These are phyloP conservation scores for Phytophthora ramorum DNA, from an alignment of 352 stramenopile species.

Conservation along the genomic window DNA sequence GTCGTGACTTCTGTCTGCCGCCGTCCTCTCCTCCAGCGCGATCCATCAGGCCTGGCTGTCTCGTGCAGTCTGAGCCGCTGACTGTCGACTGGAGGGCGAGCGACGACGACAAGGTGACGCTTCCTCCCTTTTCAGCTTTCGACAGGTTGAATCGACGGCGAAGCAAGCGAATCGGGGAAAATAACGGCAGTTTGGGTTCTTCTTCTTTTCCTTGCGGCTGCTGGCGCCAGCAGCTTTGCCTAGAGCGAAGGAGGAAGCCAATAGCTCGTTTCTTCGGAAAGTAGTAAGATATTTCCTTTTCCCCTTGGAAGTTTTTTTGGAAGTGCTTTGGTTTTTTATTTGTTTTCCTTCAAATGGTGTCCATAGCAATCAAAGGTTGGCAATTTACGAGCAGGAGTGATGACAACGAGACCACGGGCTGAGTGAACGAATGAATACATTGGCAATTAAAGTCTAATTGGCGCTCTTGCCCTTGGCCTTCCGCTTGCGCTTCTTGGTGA, in stretches of 20 bases:
- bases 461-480: constrained; percentile 44
- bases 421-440: constrained; percentile 52
- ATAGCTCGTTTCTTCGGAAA: constrained; percentile 50
- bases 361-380: too few relatives aligned
- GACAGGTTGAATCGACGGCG: constrained; percentile 35
- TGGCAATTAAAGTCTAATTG: constrained; percentile 43
- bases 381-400: neutral
- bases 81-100: constrained; percentile 6
- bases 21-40: neutral
- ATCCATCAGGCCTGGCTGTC: neutral
- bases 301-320: constrained; percentile 10
- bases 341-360: too few relatives aligned
- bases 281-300: constrained; percentile 63
- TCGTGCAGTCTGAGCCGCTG: neutral
- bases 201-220: constrained; percentile 41
- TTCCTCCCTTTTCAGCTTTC: constrained; percentile 30
- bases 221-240: constrained; percentile 36
- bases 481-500: constrained; percentile 46
- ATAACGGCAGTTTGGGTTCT: constrained; percentile 30
- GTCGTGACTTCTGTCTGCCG: constrained; percentile 16
- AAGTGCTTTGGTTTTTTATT: neutral
- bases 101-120: constrained; percentile 26
- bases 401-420: neutral
- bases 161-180: constrained; percentile 37
- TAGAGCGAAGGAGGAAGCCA: constrained; percentile 36